phyloP scores from a whole-genome alignment of 23 red algal genomes.

The Chondrus crispus region DNA sequence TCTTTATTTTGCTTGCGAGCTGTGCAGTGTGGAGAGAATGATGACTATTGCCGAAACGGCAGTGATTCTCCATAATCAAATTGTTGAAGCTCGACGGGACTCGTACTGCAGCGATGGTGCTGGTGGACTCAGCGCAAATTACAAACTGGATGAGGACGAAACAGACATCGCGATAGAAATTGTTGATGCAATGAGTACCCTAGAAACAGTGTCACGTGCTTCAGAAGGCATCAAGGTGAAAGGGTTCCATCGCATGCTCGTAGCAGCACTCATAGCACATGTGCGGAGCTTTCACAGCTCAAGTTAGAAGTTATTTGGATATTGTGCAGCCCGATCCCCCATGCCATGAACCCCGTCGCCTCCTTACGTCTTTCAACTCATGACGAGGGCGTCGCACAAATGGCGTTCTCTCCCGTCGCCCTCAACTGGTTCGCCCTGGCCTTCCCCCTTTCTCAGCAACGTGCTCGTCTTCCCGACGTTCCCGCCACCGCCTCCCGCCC shows the following conservation, averaged over 20 bases:
- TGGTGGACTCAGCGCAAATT: not conserved
- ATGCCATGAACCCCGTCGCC: conserved; percentile 66
- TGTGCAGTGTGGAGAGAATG: conserved; percentile 28
- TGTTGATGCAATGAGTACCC: too few species aligned
- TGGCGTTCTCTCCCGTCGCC: conserved; percentile 18
- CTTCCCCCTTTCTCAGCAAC: not conserved
- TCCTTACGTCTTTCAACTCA: conserved; percentile 47
- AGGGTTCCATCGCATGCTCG: not conserved
- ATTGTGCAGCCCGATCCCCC: too few species aligned
- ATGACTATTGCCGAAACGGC: not conserved
- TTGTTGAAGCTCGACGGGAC: not conserved
- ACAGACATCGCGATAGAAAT: too few species aligned
- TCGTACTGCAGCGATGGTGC: not conserved
- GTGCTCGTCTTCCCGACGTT: not conserved
- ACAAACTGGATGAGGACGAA: not conserved
- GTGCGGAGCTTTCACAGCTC: not conserved
- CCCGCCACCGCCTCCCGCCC: not conserved
- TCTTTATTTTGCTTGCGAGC: not conserved
- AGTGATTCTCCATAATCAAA: conserved; percentile 15
- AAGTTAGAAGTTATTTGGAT: not conserved
- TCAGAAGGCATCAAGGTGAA: not conserved
- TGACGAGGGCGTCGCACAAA: conserved; percentile 56
- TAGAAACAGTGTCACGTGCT: too few species aligned
- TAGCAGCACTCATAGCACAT: not conserved
- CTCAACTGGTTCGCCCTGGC: conserved; percentile 46